Conservation (phyloP, 169 alveolate species). For the Toxoplasma gondii region DNA sequence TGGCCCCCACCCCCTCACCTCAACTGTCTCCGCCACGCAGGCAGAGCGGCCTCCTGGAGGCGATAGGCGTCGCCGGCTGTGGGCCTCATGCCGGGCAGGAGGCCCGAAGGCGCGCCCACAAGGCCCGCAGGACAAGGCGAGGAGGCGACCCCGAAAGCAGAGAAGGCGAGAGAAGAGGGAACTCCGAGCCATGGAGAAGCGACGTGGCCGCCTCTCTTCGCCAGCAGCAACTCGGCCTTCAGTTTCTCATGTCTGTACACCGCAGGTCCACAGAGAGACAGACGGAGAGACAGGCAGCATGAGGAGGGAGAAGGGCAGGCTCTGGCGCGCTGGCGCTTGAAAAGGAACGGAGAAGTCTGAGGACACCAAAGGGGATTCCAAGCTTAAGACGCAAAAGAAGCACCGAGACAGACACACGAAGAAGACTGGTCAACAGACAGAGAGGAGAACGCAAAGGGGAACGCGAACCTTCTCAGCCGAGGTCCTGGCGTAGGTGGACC, state of each 20-base stretch:
- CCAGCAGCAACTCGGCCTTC: neutral
- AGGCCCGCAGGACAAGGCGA: neutral
- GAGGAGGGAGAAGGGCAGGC: no score
- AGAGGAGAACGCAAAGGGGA: no score
- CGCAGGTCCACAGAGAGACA: neutral
- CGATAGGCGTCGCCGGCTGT: neutral
- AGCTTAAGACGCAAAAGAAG: no score
- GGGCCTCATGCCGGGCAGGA: neutral
- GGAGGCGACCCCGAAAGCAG: constrained; percentile 4
- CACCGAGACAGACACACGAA: no score
- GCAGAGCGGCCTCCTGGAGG: neutral
- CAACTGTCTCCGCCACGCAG: neutral
- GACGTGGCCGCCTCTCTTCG: neutral
- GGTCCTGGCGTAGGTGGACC: no score
- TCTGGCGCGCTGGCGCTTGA: no score
- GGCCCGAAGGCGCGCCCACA: neutral
- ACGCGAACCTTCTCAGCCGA: no score
- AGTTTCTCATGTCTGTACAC: neutral
- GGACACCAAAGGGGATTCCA: no score
- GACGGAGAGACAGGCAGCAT: neutral
- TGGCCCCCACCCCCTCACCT: neutral
- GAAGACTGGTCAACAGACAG: no score
- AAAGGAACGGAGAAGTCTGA: neutral
- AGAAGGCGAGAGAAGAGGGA: neutral
- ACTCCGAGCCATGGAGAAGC: neutral